Conservation (phyloP, 768 basidiomycete species). For the Boletus bicolor region DNA sequence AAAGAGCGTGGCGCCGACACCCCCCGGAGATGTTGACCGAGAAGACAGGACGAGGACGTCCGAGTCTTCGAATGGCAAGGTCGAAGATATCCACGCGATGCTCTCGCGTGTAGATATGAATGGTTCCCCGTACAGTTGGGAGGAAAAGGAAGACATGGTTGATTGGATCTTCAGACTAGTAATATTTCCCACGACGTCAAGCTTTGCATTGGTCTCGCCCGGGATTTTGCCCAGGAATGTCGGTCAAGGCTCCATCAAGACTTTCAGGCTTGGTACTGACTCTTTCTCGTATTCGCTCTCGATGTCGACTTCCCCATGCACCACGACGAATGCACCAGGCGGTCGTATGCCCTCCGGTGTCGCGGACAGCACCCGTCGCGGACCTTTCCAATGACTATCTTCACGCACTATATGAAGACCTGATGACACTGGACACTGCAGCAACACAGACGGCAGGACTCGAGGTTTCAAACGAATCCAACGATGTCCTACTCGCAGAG, state of each 20-base stretch:
- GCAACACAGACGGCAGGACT: not conserved
- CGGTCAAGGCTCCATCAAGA: constrained; percentile 1
- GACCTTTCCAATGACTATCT: constrained; percentile 22
- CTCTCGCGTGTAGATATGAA: constrained; percentile 21
- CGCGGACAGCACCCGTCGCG: not conserved
- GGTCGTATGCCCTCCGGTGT: not conserved
- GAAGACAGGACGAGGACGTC: constrained; percentile 29
- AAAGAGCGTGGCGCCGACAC: constrained; percentile 16
- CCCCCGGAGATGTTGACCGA: constrained; percentile 17
- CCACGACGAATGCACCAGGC: constrained; percentile 23
- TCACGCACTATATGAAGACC: constrained; percentile 38
- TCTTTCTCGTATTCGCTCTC: not conserved
- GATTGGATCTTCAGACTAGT: not conserved
- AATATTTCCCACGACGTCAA: not conserved
- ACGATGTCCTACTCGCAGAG: constrained; percentile 47
- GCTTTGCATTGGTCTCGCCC: not conserved
- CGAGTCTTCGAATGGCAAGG: constrained; percentile 23
- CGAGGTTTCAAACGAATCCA: constrained; percentile 31
- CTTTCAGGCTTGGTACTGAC: constrained; percentile 5
- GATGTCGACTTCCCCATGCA: constrained; percentile 1
- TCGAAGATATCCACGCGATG: constrained; percentile 22
- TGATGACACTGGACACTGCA: constrained; percentile 32
- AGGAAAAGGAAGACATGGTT: not conserved
- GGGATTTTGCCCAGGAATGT: too few relatives aligned
- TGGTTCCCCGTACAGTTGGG: constrained; percentile 13